These are phyloP conservation scores for Cyberlindnera misumaiensis DNA, from an alignment of 805 yeast species.

Conservation along the genomic window DNA sequence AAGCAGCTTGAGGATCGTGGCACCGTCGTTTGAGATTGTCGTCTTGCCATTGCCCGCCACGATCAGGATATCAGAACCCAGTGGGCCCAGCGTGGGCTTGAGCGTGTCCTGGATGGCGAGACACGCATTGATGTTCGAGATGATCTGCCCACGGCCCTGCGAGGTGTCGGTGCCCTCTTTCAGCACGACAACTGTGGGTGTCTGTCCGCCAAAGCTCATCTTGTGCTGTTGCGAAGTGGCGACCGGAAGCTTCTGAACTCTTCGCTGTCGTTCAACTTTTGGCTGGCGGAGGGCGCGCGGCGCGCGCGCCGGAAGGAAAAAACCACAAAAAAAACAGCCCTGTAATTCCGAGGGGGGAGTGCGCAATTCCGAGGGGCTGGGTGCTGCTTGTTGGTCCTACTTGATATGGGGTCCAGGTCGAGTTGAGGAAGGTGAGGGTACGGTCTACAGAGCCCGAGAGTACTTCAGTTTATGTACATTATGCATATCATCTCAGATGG, in stretches of 20 bases:
- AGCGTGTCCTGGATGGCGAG: conserved; percentile 94
- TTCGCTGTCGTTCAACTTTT: not conserved
- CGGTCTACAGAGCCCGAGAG: too few species aligned
- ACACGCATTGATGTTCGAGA: conserved; percentile 95
- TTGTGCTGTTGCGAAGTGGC: not conserved
- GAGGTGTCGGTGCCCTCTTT: conserved; percentile 97
- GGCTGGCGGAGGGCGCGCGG: not conserved
- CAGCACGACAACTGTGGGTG: conserved; percentile 96
- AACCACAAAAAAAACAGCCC: too few species aligned
- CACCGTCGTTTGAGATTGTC: conserved; percentile 97
- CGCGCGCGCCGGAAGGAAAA: too few species aligned
- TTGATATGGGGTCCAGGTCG: too few species aligned
- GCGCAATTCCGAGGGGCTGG: too few species aligned
- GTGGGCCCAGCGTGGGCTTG: conserved; percentile 92
- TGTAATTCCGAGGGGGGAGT: too few species aligned
- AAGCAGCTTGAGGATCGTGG: conserved; percentile 83
- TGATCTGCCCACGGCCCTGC: conserved; percentile 94
- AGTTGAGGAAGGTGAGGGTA: too few species aligned
- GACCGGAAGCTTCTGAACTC: too few species aligned
- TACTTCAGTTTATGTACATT: too few species aligned
- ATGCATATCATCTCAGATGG: conserved; percentile 27
- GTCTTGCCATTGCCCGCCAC: conserved; percentile 80
- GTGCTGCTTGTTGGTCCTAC: too few species aligned
- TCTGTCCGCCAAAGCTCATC: conserved; percentile 88
- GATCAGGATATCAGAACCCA: conserved; percentile 91